Evolutionary conservation across 225 moss, liverwort and hornwort species (phyloP).

Genomic region (Sphagnum tenellum): DNA sequence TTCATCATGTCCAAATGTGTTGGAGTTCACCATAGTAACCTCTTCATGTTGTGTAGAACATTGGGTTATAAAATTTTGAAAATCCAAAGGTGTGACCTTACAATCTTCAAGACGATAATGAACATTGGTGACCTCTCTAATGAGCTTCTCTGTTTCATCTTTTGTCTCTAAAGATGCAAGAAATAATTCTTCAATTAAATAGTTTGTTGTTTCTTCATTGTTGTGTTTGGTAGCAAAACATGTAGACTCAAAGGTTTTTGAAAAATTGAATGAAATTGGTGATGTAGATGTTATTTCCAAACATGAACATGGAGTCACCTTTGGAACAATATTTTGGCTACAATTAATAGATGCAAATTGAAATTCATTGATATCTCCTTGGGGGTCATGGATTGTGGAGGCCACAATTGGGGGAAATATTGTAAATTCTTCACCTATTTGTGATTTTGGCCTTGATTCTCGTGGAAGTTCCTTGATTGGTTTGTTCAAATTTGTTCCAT

Average conservation of each 20-base stretch:
- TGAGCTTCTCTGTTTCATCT: background rate
- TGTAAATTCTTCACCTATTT: no score
- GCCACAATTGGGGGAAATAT: no score
- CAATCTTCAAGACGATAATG: background rate
- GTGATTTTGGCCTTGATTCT: no score
- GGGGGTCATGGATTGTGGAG: no score
- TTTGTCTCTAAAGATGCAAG: background rate
- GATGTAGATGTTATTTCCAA: no score
- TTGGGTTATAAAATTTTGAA: background rate
- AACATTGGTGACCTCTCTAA: background rate
- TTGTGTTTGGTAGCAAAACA: constrained; percentile 5
- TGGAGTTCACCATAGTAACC: background rate
- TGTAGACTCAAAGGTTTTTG: constrained; percentile 14
- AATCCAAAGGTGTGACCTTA: background rate
- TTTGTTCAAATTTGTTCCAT: background rate
- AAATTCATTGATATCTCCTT: no score
- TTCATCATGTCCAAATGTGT: background rate
- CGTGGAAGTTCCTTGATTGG: no score
- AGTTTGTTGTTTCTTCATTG: constrained; percentile 10
- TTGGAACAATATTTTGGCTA: background rate
- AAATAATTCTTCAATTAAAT: background rate
- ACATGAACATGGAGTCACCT: background rate
- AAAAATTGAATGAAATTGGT: background rate
- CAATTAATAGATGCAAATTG: background rate
- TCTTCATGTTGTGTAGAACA: background rate